A percentile compares a stretch with the other conserved stretches of the same genome.
phyloP scores from a whole-genome alignment of 148 eudicot genomes.

The Vaccinium myrtillus region DNA sequence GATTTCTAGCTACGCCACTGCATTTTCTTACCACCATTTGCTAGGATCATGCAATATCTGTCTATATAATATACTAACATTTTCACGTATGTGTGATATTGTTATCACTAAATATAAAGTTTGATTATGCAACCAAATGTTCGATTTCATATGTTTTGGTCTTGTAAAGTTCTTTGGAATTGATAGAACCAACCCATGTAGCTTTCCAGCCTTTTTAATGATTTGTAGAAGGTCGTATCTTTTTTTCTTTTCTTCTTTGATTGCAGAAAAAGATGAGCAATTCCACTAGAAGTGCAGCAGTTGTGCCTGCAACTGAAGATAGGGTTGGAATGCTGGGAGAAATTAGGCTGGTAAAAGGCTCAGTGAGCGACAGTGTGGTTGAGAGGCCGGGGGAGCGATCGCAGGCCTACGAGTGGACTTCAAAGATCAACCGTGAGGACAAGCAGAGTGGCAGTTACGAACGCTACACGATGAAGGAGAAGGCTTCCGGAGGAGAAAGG shows the following conservation, averaged over 20 bases:
- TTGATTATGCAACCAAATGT: background rate
- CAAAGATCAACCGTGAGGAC: constrained; percentile 3
- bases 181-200: too few relatives aligned
- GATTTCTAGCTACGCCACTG: background rate
- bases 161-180: background rate
- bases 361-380: background rate
- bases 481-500: background rate
- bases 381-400: background rate
- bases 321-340: background rate
- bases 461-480: background rate
- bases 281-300: background rate
- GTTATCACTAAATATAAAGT: background rate
- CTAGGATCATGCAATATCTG: background rate
- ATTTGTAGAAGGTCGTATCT: too few relatives aligned
- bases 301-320: background rate
- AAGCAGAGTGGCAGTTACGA: background rate
- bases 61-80: background rate
- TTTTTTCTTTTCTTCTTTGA: too few relatives aligned
- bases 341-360: background rate
- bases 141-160: background rate
- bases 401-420: background rate
- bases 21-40: background rate
- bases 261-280: background rate
- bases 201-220: too few relatives aligned
- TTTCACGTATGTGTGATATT: too few relatives aligned